phyloP scores from a whole-genome alignment of 2,329 filamentous ascomycete genomes.

The Domatiomyces globalis region DNA sequence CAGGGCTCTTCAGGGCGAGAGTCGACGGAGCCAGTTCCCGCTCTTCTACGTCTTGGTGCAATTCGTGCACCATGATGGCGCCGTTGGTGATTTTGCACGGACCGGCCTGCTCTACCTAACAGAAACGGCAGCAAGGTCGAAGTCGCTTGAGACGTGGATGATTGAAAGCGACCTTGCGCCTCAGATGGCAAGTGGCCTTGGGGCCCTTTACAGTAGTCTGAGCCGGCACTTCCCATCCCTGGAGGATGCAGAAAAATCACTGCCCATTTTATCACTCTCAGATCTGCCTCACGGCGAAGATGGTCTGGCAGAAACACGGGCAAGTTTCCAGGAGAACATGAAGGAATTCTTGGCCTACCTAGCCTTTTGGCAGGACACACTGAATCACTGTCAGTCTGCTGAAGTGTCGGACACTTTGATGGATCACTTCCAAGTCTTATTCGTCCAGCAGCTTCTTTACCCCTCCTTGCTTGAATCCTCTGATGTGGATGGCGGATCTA shows the following conservation, averaged over 20 bases:
- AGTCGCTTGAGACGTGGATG: constrained; percentile 81
- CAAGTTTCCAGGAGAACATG: constrained; percentile 70
- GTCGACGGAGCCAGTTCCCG: constrained; percentile 84
- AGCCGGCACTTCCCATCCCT: constrained; percentile 65
- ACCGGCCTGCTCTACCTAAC: constrained; percentile 93
- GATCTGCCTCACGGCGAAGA: constrained; percentile 68
- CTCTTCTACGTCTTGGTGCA: constrained; percentile 92
- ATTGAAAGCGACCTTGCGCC: constrained; percentile 94
- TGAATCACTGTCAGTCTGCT: constrained; percentile 83
- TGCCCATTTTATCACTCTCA: constrained; percentile 73
- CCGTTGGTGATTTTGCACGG: constrained; percentile 87
- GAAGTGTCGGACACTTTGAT: constrained; percentile 87
- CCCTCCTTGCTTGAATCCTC: constrained; percentile 93
- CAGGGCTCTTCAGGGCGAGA: constrained; percentile 51
- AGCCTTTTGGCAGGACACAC: constrained; percentile 93
- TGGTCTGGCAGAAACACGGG: constrained; percentile 58
- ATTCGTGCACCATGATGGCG: constrained; percentile 89
- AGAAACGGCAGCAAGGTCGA: constrained; percentile 74
- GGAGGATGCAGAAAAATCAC: constrained; percentile 52
- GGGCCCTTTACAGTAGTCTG: constrained; percentile 58
- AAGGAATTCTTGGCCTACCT: constrained; percentile 90
- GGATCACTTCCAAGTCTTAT: constrained; percentile 94
- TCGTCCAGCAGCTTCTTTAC: constrained; percentile 89
- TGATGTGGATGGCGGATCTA: constrained; percentile 90
- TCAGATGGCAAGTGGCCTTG: constrained; percentile 88